Evolutionary conservation across 495 filamentous ascomycete genomes (phyloP).

Genomic region (Cercophora sp.): DNA sequence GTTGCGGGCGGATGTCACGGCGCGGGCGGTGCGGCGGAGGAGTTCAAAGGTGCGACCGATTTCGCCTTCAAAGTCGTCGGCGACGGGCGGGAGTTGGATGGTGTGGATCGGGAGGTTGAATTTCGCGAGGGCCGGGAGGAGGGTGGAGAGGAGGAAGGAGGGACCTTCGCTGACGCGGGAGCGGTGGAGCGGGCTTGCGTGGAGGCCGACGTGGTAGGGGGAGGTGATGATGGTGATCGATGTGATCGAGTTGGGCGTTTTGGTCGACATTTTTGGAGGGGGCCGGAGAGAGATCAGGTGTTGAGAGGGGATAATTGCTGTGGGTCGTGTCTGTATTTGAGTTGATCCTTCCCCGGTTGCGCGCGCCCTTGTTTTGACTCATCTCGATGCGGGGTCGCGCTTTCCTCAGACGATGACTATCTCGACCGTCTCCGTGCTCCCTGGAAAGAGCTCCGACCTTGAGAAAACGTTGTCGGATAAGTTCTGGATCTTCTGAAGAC

Average conservation of each 20-base stretch:
- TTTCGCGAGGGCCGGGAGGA: not conserved
- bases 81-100: conserved; percentile 1
- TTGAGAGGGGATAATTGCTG: not conserved
- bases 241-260: not conserved
- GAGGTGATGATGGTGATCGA: conserved; percentile 11
- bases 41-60: conserved; percentile 13
- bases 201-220: conserved; percentile 17
- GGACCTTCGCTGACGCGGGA: conserved; percentile 12
- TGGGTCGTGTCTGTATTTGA: not conserved
- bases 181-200: conserved; percentile 9
- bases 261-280: not conserved
- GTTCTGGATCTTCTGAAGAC: too few relatives aligned
- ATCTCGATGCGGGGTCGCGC: not conserved
- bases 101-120: not conserved
- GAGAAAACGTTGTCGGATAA: too few relatives aligned
- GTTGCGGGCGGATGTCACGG: conserved; percentile 9
- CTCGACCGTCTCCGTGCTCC: too few relatives aligned
- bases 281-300: not conserved
- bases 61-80: conserved; percentile 11
- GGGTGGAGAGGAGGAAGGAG: conserved; percentile 4
- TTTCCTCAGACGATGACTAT: too few relatives aligned
- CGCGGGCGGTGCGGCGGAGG: conserved; percentile 7
- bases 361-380: not conserved
- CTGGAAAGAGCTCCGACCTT: too few relatives aligned
- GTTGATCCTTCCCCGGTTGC: not conserved